Conservation (phyloP, 345 rosid species). For the Ceriops decandra region DNA sequence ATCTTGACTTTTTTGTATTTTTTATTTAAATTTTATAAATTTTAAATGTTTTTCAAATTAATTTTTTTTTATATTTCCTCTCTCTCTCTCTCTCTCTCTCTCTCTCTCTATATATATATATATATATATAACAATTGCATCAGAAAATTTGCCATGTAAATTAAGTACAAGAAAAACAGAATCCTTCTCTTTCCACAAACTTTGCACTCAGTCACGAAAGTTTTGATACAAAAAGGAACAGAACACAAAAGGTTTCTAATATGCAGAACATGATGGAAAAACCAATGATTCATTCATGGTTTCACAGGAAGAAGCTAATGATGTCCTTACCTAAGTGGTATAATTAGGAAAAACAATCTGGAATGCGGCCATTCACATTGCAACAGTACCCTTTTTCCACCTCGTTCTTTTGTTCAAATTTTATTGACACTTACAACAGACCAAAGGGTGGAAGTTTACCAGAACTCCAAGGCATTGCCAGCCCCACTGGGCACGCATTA, state of each 20-base stretch:
- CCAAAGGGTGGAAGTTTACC: neutral
- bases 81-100: no score
- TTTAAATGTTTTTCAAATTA: no score
- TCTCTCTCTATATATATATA: neutral
- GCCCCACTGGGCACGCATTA: no score
- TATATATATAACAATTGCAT: neutral
- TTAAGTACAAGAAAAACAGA: neutral
- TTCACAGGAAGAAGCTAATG: neutral
- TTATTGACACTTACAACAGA: no score
- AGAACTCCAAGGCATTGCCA: neutral
- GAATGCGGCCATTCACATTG: neutral
- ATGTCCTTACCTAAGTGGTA: neutral
- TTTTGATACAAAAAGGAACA: neutral
- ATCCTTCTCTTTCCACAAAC: neutral
- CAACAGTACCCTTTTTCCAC: neutral
- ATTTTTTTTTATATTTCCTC: no score
- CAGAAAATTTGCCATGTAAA: conserved; percentile 8
- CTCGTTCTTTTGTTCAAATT: neutral
- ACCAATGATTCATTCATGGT: neutral
- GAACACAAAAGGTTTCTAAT: neutral
- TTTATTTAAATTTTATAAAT: no score
- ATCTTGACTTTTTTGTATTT: no score
- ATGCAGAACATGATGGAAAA: no score
- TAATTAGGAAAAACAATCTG: neutral
- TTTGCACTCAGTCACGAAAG: neutral